Percentiles rank a stretch among this genome's conserved stretches.
Conservation (phyloP, 2,329 filamentous ascomycete species). For the Penicillium thymicola region DNA sequence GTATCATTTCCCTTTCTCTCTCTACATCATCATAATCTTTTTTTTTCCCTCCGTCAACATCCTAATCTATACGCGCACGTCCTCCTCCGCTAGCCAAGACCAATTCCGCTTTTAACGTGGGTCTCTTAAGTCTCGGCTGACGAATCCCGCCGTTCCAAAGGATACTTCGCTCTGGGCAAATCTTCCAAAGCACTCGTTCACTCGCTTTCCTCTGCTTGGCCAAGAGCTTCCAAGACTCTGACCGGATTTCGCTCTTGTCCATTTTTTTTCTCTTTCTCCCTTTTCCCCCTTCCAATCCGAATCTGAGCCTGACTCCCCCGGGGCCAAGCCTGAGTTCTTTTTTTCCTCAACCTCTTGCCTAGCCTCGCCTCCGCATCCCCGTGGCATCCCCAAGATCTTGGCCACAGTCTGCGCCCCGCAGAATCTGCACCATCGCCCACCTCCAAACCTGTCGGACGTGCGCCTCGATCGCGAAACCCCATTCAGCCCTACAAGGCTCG, state of each 20-base stretch:
- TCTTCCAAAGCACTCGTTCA: conserved; percentile 13
- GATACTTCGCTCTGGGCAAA: conserved; percentile 17
- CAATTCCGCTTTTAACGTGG: conserved; percentile 22
- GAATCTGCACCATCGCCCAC: background rate
- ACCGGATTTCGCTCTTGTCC: conserved; percentile 4
- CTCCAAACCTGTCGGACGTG: background rate
- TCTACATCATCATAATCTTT: background rate
- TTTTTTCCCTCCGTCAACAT: background rate
- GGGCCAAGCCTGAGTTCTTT: conserved; percentile 3
- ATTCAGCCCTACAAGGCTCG: conserved; percentile 20
- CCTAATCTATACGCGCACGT: background rate
- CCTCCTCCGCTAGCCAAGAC: conserved; percentile 23
- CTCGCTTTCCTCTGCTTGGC: conserved; percentile 12
- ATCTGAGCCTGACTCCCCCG: background rate
- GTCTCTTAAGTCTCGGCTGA: conserved; percentile 25
- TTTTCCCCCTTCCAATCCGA: background rate
- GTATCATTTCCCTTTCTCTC: background rate
- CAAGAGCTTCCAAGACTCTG: conserved; percentile 21
- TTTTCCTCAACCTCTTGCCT: background rate
- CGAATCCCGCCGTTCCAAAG: conserved; percentile 25
- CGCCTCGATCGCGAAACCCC: background rate
- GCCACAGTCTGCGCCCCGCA: conserved; percentile 4
- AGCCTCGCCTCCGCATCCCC: background rate
- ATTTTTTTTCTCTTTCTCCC: conserved; percentile 7
- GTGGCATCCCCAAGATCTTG: conserved; percentile 6